These are phyloP conservation scores for Pichia deserticola DNA, from an alignment of 805 yeast genomes.

Conservation along the genomic window DNA sequence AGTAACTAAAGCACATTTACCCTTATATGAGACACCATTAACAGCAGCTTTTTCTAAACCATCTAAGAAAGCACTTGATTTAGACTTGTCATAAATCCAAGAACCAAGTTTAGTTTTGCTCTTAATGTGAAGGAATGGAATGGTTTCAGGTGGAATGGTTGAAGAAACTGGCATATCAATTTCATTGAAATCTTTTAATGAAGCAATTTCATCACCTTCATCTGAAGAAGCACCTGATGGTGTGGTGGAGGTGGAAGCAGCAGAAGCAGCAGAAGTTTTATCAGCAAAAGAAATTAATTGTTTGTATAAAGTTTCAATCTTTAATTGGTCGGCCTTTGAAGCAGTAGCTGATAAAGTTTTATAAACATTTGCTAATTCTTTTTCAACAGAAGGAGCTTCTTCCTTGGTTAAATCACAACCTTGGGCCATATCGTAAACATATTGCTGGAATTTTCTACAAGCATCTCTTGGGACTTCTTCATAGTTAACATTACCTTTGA, in stretches of 20 bases:
- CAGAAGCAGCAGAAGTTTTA: slow-evolving; percentile 62
- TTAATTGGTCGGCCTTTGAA: slow-evolving; percentile 57
- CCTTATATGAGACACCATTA: slow-evolving; percentile 86
- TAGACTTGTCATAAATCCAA: slow-evolving; percentile 78
- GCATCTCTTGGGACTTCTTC: slow-evolving; percentile 82
- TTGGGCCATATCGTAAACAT: slow-evolving; percentile 91
- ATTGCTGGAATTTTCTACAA: slow-evolving; percentile 90
- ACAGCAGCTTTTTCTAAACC: slow-evolving; percentile 91
- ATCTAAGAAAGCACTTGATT: slow-evolving; percentile 74
- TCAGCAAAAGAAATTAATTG: slow-evolving; percentile 65
- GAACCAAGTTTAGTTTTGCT: slow-evolving; percentile 61
- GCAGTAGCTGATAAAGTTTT: slow-evolving; percentile 74
- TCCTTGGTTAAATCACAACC: slow-evolving; percentile 80
- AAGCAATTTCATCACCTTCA: slow-evolving; percentile 50
- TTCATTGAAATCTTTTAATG: slow-evolving; percentile 66
- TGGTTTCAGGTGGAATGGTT: slow-evolving; percentile 69
- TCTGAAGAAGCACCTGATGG: slow-evolving; percentile 38
- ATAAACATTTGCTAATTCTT: slow-evolving; percentile 78
- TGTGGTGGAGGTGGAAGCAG: slow-evolving; percentile 52
- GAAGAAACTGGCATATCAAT: slow-evolving; percentile 69
- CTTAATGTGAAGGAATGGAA: slow-evolving; percentile 92
- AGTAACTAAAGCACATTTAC: slow-evolving; percentile 83
- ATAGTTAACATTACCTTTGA: slow-evolving; percentile 80
- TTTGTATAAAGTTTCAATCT: slow-evolving; percentile 64
- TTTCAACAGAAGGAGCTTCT: slow-evolving; percentile 69